Conservation (phyloP, 345 rosid genomes). For the Trapa incisa region DNA sequence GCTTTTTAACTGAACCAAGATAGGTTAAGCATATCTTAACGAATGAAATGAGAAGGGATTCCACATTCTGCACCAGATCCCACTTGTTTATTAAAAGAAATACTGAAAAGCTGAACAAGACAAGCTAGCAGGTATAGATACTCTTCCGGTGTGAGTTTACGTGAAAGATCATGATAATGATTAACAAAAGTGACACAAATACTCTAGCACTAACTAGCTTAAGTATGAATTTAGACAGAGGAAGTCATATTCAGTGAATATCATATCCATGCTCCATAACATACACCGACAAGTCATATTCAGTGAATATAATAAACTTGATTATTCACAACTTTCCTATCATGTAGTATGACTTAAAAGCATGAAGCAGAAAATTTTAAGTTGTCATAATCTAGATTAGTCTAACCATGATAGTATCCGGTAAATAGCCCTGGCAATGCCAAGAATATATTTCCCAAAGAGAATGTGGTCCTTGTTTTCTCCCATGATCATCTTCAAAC, state of each 20-base stretch:
- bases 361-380: neutral
- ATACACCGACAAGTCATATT: neutral
- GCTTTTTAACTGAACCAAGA: neutral
- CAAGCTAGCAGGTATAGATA: neutral
- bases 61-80: neutral
- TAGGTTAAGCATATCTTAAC: neutral
- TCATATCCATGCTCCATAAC: neutral
- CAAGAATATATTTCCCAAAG: slow-evolving; percentile 55
- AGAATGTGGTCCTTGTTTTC: slow-evolving; percentile 70
- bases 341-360: neutral
- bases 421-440: slow-evolving; percentile 48
- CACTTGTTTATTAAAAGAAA: neutral
- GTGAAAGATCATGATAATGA: neutral
- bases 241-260: neutral
- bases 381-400: neutral
- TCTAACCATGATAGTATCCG: slow-evolving; percentile 47
- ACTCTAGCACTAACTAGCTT: neutral
- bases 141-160: neutral
- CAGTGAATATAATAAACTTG: neutral
- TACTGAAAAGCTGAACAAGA: neutral
- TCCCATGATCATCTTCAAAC: slow-evolving; percentile 57
- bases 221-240: neutral
- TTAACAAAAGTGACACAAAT: neutral
- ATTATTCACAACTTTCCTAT: neutral
- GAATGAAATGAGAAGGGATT: neutral